Base-by-base conservation (phyloP, 208 protist species). In the Leishmania tropica region DNA sequence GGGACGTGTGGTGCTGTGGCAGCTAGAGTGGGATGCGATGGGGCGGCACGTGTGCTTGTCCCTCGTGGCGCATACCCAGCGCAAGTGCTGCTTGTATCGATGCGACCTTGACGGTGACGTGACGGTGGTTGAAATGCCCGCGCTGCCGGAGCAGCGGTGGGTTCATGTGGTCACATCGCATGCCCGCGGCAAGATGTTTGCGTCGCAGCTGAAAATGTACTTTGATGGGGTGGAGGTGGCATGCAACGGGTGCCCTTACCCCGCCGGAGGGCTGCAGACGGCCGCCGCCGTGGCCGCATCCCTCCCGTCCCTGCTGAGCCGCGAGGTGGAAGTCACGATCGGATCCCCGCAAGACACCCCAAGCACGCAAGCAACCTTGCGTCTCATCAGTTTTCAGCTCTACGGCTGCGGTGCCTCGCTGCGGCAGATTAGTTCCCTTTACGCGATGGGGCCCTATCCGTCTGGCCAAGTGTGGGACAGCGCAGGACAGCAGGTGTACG, bases 311-410 rank as follows among this genome's bases (percentile, higher is more conserved):
- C 15, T 86, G 75, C 28, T 73, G 28, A 78, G 67, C 76, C 81
- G 79, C 65, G 80, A 86, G 31, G 62, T 93, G 11, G 58, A 62
- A 35, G 85, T 89, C 76, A 88, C 84, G 7, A 73, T 95, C 21
- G 89, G 89, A 64, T 88, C 84, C 1, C 80, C 87, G 4, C 54
- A 40, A 1, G 85, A 86, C 48, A 81, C 65, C 3, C 83, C 83
- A 21, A 78, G 74, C 70, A 79, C 60, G 37, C 65, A 81, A 67
- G 76, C 83, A 2, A 71, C 71, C 56, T 56, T 89, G 62, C 85
- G 88, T 28, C 56, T 94, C 31, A 81, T 90, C 67, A 85, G 86
- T n/a, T 93, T 89, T 64, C 83, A 84, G 11, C 81, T 94, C 13
- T 94, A 90, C 83, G 88, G 87, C 42, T 74, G 74, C 35, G 83